Conservation (phyloP, 2,329 filamentous ascomycete species). For the Cercospora sp. region DNA sequence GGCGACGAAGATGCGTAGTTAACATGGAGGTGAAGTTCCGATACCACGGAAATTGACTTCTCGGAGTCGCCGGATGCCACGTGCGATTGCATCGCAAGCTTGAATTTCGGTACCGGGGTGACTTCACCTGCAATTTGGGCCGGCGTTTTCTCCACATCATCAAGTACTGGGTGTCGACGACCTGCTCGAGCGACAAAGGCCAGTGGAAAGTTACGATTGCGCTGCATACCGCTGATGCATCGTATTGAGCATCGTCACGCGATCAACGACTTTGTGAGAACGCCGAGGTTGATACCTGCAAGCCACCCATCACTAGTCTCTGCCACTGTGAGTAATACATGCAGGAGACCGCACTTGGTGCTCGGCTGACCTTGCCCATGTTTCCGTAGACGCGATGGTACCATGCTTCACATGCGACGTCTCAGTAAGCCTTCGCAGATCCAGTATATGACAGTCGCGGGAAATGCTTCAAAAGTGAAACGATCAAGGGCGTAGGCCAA, state of each 20-base stretch:
- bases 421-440: background rate
- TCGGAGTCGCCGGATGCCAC: background rate
- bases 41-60: background rate
- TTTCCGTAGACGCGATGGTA: background rate
- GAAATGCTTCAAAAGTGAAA: background rate
- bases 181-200: background rate
- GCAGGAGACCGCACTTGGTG: background rate
- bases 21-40: background rate
- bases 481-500: background rate
- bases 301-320: background rate
- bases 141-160: background rate
- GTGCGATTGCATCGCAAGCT: background rate
- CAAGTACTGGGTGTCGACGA: background rate
- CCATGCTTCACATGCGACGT: background rate
- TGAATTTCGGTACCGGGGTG: background rate
- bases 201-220: background rate
- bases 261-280: background rate
- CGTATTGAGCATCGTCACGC: background rate
- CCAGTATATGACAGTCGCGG: background rate
- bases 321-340: background rate
- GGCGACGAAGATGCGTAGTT: background rate
- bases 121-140: background rate
- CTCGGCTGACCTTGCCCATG: background rate
- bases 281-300: background rate
- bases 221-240: background rate